phyloP scores from a whole-genome alignment of 2,329 filamentous ascomycete genomes.

The Aspergillus transmontanensis region DNA sequence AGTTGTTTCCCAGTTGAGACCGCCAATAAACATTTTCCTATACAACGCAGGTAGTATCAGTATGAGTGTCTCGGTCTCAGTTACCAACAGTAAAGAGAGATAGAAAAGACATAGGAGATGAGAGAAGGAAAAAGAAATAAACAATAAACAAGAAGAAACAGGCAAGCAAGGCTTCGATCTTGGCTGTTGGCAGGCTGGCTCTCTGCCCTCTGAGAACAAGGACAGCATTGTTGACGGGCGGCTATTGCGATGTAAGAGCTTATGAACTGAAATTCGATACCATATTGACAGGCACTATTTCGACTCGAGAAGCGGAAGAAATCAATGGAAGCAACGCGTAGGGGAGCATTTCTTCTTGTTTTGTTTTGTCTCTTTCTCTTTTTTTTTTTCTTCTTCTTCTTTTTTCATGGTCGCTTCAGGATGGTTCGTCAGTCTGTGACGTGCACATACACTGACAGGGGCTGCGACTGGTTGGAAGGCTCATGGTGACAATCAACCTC shows the following conservation, averaged over 20 bases:
- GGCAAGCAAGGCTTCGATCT: not conserved
- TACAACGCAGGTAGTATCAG: conserved; percentile 19
- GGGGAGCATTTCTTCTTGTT: not conserved
- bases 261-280: not conserved
- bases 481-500: conserved; percentile 15
- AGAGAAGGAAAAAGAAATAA: not conserved
- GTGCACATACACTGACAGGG: conserved; percentile 19
- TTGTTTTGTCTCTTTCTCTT: not conserved
- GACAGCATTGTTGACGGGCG: not conserved
- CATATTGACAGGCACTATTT: not conserved
- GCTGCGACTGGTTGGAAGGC: conserved; percentile 8
- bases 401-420: not conserved
- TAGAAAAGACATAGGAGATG: not conserved
- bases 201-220: not conserved
- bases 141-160: not conserved
- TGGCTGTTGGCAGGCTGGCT: not conserved
- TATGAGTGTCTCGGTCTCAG: not conserved
- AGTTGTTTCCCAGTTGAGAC: conserved; percentile 98
- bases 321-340: not conserved
- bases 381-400: not conserved
- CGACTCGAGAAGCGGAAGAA: not conserved
- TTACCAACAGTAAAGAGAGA: not conserved
- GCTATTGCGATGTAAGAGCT: not conserved
- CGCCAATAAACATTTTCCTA: conserved; percentile 99
- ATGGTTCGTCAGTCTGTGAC: conserved; percentile 7